These are phyloP conservation scores for Chlorella sp. DNA, from an alignment of 139 green algal species.

Conservation along the genomic window DNA sequence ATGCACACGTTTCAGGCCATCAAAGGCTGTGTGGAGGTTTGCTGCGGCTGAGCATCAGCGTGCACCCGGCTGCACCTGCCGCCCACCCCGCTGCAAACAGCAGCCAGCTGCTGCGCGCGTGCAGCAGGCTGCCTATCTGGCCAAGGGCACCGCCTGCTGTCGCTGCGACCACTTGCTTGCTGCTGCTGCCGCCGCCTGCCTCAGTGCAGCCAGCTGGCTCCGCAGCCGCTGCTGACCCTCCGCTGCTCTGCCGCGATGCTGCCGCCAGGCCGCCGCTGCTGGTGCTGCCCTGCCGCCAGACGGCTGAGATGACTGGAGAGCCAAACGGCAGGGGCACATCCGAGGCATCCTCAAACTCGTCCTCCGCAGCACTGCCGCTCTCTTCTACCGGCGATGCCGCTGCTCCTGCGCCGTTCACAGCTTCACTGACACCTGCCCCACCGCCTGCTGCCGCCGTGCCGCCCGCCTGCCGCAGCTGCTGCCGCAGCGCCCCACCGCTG, in stretches of 20 bases:
- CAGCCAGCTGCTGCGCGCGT: not conserved
- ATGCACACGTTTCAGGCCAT: not conserved
- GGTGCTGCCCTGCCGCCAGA: not conserved
- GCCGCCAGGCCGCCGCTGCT: not conserved
- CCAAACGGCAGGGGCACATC: constrained; percentile 4
- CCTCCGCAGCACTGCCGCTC: not conserved
- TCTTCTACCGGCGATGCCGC: too few species aligned
- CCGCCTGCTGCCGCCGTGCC: not conserved
- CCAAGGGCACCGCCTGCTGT: not conserved
- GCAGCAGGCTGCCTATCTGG: not conserved
- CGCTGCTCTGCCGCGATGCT: not conserved
- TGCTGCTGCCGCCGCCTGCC: too few species aligned
- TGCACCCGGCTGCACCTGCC: not conserved
- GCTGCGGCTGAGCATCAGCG: not conserved
- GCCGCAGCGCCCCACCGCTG: not conserved
- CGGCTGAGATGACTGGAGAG: not conserved
- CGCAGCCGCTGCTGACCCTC: not conserved
- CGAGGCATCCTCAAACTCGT: too few species aligned
- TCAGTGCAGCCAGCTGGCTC: too few species aligned
- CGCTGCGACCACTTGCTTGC: not conserved
- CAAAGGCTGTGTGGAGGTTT: not conserved
- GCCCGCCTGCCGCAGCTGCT: not conserved
- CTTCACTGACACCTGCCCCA: not conserved
- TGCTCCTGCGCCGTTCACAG: not conserved
- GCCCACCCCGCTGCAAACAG: constrained; percentile 11